Evolutionary conservation across 129 eudicot genomes (phyloP), one percentile per base, ranked within the genome.

Genomic region (Tagetes patula): DNA sequence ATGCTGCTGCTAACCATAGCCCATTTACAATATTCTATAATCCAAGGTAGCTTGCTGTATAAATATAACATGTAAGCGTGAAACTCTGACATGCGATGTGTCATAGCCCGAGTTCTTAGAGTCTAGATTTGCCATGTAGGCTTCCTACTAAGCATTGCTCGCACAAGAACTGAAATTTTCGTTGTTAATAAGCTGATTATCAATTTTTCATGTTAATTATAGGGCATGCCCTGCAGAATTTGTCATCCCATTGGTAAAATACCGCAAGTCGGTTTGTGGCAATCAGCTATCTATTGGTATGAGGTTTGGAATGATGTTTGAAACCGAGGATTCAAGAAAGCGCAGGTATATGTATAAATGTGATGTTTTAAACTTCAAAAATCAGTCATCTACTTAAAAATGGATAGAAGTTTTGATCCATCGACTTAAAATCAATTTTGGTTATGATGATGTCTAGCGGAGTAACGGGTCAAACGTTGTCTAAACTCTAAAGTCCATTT

Each of bases 251-350:
- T 72, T 91, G 69, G 78, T 74, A 5, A 85, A 85, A 79, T 94
- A 71, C 67, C 83, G 91, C 50, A 94, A 94, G 81, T 75, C 94
- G 37, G 84, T 94, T 0, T 86, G 76, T 34, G 88, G 96, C 39
- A 81, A 89, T 14, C 99, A 90, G 14, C 86, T 94, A 63, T 90
- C 99, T 3, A 84, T 77, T 34, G 99, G 99, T 27, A 90, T 94
- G 99, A 83, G 99, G 81, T 94, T 94, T 63, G 99, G 97, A 39
- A 94, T 90, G 96, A 94, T 94, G 99, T 94, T 94, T 79, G 99
- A 94, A 79, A 90, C 99, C 2, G 97, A 94, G 79, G 99, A 94
- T 65, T 90, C 99, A 6, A 83, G 88, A 74, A 94, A 94, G 78
- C 88, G 94, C 86, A 90, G 99, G 99, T 90, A 79, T 14, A 41